These are phyloP conservation scores for Globisporangium cederbergense DNA, from an alignment of 352 stramenopile species.

Conservation along the genomic window DNA sequence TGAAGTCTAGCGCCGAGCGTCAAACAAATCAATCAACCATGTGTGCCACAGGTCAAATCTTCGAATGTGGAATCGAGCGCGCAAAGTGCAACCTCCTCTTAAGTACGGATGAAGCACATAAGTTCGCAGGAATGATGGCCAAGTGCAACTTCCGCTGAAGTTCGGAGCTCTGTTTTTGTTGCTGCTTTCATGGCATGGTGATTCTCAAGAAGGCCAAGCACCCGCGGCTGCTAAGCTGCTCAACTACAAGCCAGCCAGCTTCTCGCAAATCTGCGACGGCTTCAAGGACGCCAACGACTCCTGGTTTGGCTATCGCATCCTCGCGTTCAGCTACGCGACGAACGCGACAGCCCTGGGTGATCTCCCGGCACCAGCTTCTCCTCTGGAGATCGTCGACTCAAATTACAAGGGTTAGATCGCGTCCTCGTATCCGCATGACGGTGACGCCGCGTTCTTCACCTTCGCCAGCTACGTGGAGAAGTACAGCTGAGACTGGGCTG, in stretches of 20 bases:
- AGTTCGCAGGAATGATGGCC: too few species aligned
- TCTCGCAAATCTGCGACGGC: conserved; percentile 43
- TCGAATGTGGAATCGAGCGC: too few species aligned
- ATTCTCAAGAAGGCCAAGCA: too few species aligned
- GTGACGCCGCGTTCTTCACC: conserved; percentile 44
- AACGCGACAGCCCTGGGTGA: too few species aligned
- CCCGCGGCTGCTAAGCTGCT: conserved; percentile 24
- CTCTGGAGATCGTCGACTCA: conserved; percentile 13
- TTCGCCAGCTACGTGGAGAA: conserved; percentile 42
- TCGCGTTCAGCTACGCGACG: conserved; percentile 29
- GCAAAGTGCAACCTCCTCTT: too few species aligned
- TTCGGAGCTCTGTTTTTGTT: too few species aligned
- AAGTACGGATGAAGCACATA: too few species aligned
- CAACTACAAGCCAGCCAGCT: conserved; percentile 49
- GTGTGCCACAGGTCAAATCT: too few species aligned
- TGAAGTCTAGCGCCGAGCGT: too few species aligned
- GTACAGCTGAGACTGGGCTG: conserved; percentile 49
- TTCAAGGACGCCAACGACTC: conserved; percentile 29
- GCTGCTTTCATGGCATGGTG: too few species aligned
- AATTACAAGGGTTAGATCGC: conserved; percentile 35
- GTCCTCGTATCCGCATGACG: conserved; percentile 45
- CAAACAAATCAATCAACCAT: too few species aligned
- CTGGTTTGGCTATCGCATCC: conserved; percentile 32
- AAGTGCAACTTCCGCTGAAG: too few species aligned
- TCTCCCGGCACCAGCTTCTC: conserved; percentile 17